Evolutionary conservation across 2,329 filamentous ascomycete genomes (phyloP), one percentile per base, ranked within the genome.

Genomic region (Claviceps africana): DNA sequence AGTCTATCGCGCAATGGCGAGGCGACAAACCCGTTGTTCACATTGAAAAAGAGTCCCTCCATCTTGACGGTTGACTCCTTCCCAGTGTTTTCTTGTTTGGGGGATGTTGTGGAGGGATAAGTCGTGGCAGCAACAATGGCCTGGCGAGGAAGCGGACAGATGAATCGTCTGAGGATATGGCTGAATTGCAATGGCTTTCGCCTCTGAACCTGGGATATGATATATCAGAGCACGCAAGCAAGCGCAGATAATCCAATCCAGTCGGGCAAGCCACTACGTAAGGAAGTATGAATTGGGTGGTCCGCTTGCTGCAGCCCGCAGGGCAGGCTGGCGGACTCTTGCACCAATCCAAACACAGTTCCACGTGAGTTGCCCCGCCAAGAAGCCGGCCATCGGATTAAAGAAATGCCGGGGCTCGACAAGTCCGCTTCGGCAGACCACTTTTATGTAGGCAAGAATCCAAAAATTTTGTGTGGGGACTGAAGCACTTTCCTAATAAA

Each of bases 1-100:
- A 15, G 42, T 44, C 25, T 25, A 51, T 43, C 9, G 40, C 43
- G 60, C 13, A 54, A 40, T 47, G 28, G 25, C 44, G 53, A 48
- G 35, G 45, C 40, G 51, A 66, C 78, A 58, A 75, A 91, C 85
- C 90, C 90, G 71, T 88, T 90, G 71, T 94, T 89, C 57, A 91
- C 86, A 72, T 96, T 96, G 74, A 93, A 96, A 63, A 89, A 85
- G 46, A 96, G 82, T 54, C 89, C 89, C 76, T 95, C 89, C 89
- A 95, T 95, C 54, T 46, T 35, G 19, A 15, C 42, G 19, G 11
- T 21, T 13, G 31, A 39, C 30, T 51, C 35, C 21, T 53, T 33
- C 7, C 7, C 30, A 44, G 22, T 45, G 25, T n/a, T 45, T 28
- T 39, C 22, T 33, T 21, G 10, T 45, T 30, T 13, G 44, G n/a